Base-by-base conservation (phyloP, 257 asterid genomes). In the Cordia subcordata region DNA sequence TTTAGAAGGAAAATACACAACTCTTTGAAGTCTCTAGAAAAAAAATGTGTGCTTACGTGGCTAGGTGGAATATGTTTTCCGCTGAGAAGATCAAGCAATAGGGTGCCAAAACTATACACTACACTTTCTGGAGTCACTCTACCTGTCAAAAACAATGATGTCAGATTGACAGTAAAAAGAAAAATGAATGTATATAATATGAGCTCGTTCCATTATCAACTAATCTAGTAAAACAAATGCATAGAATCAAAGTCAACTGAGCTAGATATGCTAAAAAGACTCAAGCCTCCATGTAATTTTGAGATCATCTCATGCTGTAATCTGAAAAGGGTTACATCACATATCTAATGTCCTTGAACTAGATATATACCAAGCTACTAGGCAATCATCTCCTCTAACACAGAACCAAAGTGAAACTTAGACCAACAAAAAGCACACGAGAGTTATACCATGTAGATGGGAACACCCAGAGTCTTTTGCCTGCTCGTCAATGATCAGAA, bases 51-150 rank as follows among this genome's bases (percentile, higher is more conserved):
- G 18, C 49, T 79, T 69, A 79, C 85, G 46, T 79, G 82, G 75
- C 77, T 72, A 0, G 85, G 85, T 16, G 79, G 79, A 62, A 75
- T 79, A 57, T 79, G 84, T 68, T 79, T 79, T 62, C 84, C 84
- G 10, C 81, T 75, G 51, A 79, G 77, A 71, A 79, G 85, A 72
- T 79, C 79, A 60, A 79, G 81, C 67, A 79, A 64, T 51, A 79
- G 59, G 45, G 85, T 74, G 51, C 85, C 85, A 57, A 79, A 79
- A 79, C 85, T 79, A 69, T 66, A 75, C 47, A 79, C 75, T 3
- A 75, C 75, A 57, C 82, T 79, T 68, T 76, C 85, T 1, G 79
- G 71, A 14, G 65, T 72, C 20, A 79, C 75, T 62, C 71, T 63
- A 57, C 85, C 85, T 79, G 77, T 60, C 71, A 78, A 55, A 5